These are phyloP conservation scores for Cymbidium sinense DNA, from an alignment of 106 monocot genomes.

Conservation along the genomic window DNA sequence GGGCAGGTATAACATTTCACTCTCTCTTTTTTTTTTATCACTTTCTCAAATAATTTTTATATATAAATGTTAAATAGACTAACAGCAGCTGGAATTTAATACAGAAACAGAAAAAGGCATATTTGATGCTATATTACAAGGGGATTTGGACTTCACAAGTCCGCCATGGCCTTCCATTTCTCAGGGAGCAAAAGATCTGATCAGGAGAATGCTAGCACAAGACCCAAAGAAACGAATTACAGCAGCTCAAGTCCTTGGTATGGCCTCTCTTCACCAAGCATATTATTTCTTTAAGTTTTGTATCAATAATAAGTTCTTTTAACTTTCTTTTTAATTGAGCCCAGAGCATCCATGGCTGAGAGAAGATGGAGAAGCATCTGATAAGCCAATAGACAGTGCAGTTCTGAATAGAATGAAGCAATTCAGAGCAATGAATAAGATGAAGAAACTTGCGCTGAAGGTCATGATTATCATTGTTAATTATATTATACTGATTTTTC, in stretches of 20 bases:
- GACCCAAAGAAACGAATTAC: constrained; percentile 63
- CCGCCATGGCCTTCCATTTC: constrained; percentile 75
- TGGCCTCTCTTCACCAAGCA: not conserved
- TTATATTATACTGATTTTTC: not conserved
- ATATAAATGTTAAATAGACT: not conserved
- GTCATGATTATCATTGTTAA: constrained; percentile 13
- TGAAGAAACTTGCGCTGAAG: constrained; percentile 74
- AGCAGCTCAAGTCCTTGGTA: constrained; percentile 69
- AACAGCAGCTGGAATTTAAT: not conserved
- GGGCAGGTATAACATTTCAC: constrained; percentile 33
- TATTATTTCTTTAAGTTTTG: not conserved
- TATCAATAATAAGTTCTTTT: not conserved
- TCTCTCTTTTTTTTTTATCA: not conserved
- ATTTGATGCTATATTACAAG: constrained; percentile 59
- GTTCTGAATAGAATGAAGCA: constrained; percentile 75
- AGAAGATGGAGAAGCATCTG: constrained; percentile 51
- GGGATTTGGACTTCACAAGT: constrained; percentile 44
- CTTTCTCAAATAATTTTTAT: not conserved
- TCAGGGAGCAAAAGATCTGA: constrained; percentile 57
- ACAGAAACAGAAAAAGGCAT: constrained; percentile 87
- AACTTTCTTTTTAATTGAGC: not conserved
- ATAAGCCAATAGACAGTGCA: constrained; percentile 68
- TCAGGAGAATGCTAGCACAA: constrained; percentile 49
- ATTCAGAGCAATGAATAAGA: constrained; percentile 84
- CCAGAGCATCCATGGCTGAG: constrained; percentile 72